A percentile compares a stretch with the other conserved stretches of the same genome.
Conservation (phyloP, 2,329 filamentous ascomycete genomes). For the Myrmaecium sp. region DNA sequence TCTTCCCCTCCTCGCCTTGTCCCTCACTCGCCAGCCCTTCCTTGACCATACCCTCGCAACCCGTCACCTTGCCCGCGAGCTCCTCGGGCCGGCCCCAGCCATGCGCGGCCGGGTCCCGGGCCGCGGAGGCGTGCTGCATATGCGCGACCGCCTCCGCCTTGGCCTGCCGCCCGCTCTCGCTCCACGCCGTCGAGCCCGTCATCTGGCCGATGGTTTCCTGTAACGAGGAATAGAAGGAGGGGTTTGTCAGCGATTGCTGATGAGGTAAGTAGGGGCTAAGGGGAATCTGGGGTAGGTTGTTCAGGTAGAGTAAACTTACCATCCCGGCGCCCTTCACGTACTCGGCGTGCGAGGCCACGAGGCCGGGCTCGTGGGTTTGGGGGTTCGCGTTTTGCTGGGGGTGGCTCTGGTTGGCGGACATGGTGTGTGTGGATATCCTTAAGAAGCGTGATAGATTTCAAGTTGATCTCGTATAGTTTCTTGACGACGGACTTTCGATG, state of each 20-base stretch:
- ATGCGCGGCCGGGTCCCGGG: constrained; percentile 33
- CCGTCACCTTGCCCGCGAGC: constrained; percentile 43
- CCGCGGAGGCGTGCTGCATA: constrained; percentile 44
- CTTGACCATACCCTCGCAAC: constrained; percentile 53
- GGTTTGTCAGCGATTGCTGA: not conserved
- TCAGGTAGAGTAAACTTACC: constrained; percentile 23
- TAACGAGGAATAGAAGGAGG: not conserved
- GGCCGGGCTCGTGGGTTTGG: constrained; percentile 27
- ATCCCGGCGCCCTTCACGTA: constrained; percentile 53
- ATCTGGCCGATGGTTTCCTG: constrained; percentile 43
- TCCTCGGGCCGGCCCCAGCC: constrained; percentile 50
- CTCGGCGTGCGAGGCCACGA: constrained; percentile 46
- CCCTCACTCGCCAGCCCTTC: constrained; percentile 38
- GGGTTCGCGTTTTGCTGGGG: constrained; percentile 1
- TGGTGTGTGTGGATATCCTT: too few relatives aligned
- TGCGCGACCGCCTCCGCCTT: constrained; percentile 43
- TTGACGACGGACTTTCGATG: too few relatives aligned
- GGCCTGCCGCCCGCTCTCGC: constrained; percentile 44
- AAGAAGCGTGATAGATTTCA: too few relatives aligned
- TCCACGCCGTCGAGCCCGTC: constrained; percentile 47
- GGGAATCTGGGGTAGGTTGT: not conserved
- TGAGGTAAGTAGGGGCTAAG: constrained; percentile 1
- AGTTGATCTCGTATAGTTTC: too few relatives aligned
- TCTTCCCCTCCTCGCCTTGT: constrained; percentile 2
- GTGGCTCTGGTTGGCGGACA: too few relatives aligned